phyloP scores from a whole-genome alignment of 2,329 filamentous ascomycete species.

The Lasiodiplodia theobromae region DNA sequence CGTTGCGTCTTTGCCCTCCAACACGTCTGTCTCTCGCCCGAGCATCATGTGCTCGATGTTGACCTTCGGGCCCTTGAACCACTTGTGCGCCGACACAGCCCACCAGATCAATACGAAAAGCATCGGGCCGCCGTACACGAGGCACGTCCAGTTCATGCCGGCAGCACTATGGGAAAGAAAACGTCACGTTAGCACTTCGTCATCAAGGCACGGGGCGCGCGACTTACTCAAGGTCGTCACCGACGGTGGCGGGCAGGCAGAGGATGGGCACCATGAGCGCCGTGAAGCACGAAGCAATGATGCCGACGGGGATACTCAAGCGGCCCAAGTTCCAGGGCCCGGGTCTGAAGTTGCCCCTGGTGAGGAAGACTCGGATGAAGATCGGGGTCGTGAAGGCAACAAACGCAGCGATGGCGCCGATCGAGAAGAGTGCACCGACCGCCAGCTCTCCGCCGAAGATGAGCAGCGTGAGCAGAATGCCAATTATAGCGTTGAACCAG shows the following conservation, averaged over 20 bases:
- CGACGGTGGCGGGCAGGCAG: conserved; percentile 67
- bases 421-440: conserved; percentile 73
- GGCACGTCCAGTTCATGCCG: conserved; percentile 72
- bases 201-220: conserved; percentile 5
- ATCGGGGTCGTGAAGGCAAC: conserved; percentile 67
- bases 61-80: conserved; percentile 75
- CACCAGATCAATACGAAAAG: conserved; percentile 67
- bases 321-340: conserved; percentile 74
- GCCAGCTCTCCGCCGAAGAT: conserved; percentile 70
- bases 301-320: conserved; percentile 64
- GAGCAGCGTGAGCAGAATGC: conserved; percentile 66
- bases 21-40: conserved; percentile 46
- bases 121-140: conserved; percentile 73
- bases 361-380: conserved; percentile 65
- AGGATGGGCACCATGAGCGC: conserved; percentile 72
- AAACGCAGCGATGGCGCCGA: conserved; percentile 73
- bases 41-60: conserved; percentile 67
- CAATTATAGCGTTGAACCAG: conserved; percentile 69
- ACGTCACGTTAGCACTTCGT: background rate
- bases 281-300: conserved; percentile 65
- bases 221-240: conserved; percentile 59
- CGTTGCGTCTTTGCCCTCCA: conserved; percentile 43
- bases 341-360: conserved; percentile 68
- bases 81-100: conserved; percentile 67
- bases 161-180: conserved; percentile 40